A percentile compares a stretch with the other conserved stretches of the same genome.
Evolutionary conservation across 2,329 filamentous ascomycete species (phyloP).

Genomic region (Pyrenophora graminea): DNA sequence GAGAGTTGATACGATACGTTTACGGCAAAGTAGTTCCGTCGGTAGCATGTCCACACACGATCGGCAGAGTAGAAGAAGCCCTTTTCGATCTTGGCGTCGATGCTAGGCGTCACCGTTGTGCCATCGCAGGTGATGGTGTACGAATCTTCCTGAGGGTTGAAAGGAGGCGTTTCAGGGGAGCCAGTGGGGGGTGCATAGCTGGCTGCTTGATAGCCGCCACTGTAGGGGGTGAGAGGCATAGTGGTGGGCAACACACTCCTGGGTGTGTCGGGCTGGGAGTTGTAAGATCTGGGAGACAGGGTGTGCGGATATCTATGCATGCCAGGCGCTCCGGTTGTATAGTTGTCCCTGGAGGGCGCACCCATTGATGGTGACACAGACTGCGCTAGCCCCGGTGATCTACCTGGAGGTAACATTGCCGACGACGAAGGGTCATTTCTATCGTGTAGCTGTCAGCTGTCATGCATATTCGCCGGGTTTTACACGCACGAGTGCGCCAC

Average conservation of each 20-base stretch:
- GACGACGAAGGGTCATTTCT: slow-evolving; percentile 53
- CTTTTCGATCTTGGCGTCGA: slow-evolving; percentile 82
- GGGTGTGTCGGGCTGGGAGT: slow-evolving; percentile 44
- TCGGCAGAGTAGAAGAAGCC: slow-evolving; percentile 80
- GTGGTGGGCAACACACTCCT: slow-evolving; percentile 41
- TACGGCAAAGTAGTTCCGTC: slow-evolving; percentile 88
- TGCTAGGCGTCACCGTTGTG: slow-evolving; percentile 67
- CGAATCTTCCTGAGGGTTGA: slow-evolving; percentile 54
- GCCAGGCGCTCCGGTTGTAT: slow-evolving; percentile 48
- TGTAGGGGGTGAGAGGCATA: slow-evolving; percentile 36
- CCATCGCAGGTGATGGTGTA: slow-evolving; percentile 67
- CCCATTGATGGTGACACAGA: slow-evolving; percentile 49
- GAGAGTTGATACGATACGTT: slow-evolving; percentile 75
- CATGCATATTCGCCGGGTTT: slow-evolving; percentile 42
- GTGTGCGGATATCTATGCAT: slow-evolving; percentile 41
- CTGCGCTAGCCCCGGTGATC: slow-evolving; percentile 49
- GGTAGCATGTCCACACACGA: slow-evolving; percentile 87
- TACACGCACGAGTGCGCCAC: slow-evolving; percentile 42
- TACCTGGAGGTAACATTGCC: slow-evolving; percentile 52
- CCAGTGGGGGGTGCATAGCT: slow-evolving; percentile 25
- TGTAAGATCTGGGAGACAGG: slow-evolving; percentile 46
- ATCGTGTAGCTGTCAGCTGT: slow-evolving; percentile 46
- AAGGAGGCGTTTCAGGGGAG: slow-evolving; percentile 49
- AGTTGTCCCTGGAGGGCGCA: slow-evolving; percentile 50
- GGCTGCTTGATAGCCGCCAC: slow-evolving; percentile 20